phyloP scores from a whole-genome alignment of 2,329 filamentous ascomycete genomes.

The Fusarium sp. region DNA sequence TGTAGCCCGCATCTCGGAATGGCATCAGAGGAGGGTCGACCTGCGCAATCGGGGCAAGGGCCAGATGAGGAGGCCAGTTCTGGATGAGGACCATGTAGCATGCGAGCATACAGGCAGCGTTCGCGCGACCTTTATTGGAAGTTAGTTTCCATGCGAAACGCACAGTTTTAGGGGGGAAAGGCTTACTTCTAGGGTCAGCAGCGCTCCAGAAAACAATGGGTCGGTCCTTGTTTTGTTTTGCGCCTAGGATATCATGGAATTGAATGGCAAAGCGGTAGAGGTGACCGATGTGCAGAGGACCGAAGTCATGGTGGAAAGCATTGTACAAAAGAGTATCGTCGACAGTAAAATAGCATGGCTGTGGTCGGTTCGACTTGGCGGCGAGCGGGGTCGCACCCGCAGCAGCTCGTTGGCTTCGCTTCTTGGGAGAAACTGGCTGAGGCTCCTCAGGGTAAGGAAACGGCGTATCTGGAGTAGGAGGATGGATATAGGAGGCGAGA shows the following conservation, averaged over 20 bases:
- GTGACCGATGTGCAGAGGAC: slow-evolving; percentile 96
- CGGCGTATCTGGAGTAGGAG: slow-evolving; percentile 82
- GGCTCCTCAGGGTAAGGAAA: slow-evolving; percentile 89
- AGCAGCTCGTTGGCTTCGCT: slow-evolving; percentile 67
- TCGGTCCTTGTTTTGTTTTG: slow-evolving; percentile 88
- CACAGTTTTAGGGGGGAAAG: background rate
- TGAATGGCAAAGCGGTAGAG: slow-evolving; percentile 96
- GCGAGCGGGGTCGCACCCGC: slow-evolving; percentile 56
- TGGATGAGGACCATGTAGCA: slow-evolving; percentile 99
- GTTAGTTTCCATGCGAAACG: slow-evolving; percentile 28
- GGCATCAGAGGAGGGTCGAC: slow-evolving; percentile 98
- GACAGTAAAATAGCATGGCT: slow-evolving; percentile 94
- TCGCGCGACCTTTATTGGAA: slow-evolving; percentile 76
- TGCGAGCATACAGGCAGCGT: slow-evolving; percentile 93
- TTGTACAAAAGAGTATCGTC: slow-evolving; percentile 96
- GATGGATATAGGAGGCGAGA: slow-evolving; percentile 88
- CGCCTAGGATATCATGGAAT: slow-evolving; percentile 94
- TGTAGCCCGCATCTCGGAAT: slow-evolving; percentile 97
- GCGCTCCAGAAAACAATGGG: slow-evolving; percentile 97
- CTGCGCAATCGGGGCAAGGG: slow-evolving; percentile 94
- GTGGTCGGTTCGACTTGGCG: slow-evolving; percentile 51
- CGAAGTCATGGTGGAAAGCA: slow-evolving; percentile 98
- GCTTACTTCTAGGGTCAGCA: slow-evolving; percentile 88
- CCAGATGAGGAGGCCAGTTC: slow-evolving; percentile 95
- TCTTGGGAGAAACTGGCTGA: slow-evolving; percentile 50